Evolutionary conservation across 306 rosid species (phyloP), one percentile per base, ranked within the genome.

Genomic region (Vicia villosa): DNA sequence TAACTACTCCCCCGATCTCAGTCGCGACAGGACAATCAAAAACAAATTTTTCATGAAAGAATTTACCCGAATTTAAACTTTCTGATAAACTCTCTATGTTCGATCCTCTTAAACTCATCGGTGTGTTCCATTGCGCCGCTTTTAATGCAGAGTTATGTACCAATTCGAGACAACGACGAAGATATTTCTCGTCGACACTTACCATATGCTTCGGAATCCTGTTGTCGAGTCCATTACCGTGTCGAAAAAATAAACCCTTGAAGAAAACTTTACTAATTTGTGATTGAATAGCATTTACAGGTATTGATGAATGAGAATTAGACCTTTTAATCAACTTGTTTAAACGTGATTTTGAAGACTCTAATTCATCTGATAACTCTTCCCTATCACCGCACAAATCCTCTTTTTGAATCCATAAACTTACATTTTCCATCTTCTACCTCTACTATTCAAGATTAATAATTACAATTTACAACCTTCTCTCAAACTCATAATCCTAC

Each of bases 171-270:
- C 95, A 95, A 47, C 86, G 89, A 15, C 88, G 96, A 54, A 85
- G 79, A 81, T 89, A 86, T 49, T 83, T 95, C 83, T 95, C 99
- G 34, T 95, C 96, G 37, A 80, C 71, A 28, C 89, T 89, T 72
- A 86, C 88, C 86, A 95, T 68, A 76, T 79, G 87, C 84, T 85
- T 95, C 7, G 96, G 95, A 71, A 95, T 87, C 78, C 87, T 83
- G 46, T 59, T 55, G 72, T 84, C 96, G 10, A 87, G 40, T 67
- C 86, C 87, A 75, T 72, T 45, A 63, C 69, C 83, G 51, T 67
- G 61, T n/a, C 77, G 86, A 58, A 81, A 76, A 63, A 83, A 69
- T 4, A 84, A 73, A 73, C 84, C 83, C 21, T 84, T 80, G 32
- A 76, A 62, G 79, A 76, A 75, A 63, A 77, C 66, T 77, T 73